A percentile compares a stretch with the other conserved stretches of the same genome.
Conservation (phyloP, 2,329 filamentous ascomycete species). For the Colletotrichum sp. region DNA sequence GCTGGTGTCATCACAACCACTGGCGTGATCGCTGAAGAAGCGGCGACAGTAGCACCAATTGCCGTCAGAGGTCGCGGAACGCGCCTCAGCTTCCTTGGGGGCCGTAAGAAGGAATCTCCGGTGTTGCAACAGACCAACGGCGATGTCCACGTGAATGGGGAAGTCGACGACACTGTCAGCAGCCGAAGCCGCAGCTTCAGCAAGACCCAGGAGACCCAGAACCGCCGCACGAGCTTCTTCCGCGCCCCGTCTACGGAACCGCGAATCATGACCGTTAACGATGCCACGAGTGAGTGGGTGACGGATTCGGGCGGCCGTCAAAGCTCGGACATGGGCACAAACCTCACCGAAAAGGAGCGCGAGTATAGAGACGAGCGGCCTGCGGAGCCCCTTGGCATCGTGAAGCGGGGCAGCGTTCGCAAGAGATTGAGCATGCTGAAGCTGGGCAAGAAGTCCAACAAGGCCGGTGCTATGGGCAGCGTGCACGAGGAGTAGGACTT, state of each 20-base stretch:
- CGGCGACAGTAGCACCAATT: constrained; percentile 55
- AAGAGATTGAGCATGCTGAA: constrained; percentile 82
- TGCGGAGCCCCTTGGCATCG: constrained; percentile 29
- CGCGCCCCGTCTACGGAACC: constrained; percentile 39
- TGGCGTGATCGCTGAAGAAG: constrained; percentile 50
- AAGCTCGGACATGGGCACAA: constrained; percentile 26
- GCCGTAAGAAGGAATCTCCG: constrained; percentile 51
- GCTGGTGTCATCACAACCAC: constrained; percentile 36
- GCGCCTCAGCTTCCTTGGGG: constrained; percentile 62
- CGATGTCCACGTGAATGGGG: constrained; percentile 32
- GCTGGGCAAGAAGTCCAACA: constrained; percentile 72
- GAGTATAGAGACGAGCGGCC: constrained; percentile 30
- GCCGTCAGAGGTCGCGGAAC: constrained; percentile 55
- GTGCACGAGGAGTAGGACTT: constrained; percentile 58
- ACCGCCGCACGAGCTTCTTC: constrained; percentile 50
- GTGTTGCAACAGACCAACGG: constrained; percentile 30
- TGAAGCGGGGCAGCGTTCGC: constrained; percentile 69
- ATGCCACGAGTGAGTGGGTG: constrained; percentile 33
- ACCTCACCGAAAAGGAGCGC: constrained; percentile 27
- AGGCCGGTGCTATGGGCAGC: constrained; percentile 57
- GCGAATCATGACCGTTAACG: constrained; percentile 4
- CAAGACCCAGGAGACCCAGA: constrained; percentile 35
- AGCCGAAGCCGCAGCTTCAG: constrained; percentile 27
- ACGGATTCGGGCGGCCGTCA: constrained; percentile 31
- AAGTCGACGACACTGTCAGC: constrained; percentile 32